Base-by-base conservation (phyloP, 2,329 filamentous ascomycete genomes). In the Aspergillus sp. region DNA sequence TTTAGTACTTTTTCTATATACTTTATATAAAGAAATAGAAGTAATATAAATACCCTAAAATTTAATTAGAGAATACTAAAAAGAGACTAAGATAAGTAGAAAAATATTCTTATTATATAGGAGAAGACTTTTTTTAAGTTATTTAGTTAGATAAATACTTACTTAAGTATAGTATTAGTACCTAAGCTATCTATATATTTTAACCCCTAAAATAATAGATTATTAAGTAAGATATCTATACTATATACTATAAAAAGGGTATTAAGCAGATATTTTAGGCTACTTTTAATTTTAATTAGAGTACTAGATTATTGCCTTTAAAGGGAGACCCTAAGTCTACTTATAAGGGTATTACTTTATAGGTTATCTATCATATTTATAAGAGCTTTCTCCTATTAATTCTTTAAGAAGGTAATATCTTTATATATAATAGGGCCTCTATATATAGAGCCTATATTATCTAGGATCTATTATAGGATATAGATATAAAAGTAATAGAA, bases 261-360 rank as follows among this genome's bases (percentile, higher is more conserved):
- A 27, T 49, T 7, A 51, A 49, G 38, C 39, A 53, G 49, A 53
- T 53, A 27, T 51, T 53, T 43, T 53, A 11, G 51, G 45, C 44
- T 45, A 38, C 43, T 27, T 52, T 52, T 48, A 37, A 19, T 1
- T 37, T 35, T 1, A 29, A 37, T 37, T 4, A 6, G 7, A 10
- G 28, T 6, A 47, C 37, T 12, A 33, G 49, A 7, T 27, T 50
- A 13, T n/a, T n/a, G n/a, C n/a, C n/a, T n/a, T n/a, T n/a, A 39
- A 40, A 46, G 8, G 27, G 44, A 1, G 27, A 48, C 28, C 42
- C 42, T 10, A 19, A 44, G 5, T 35, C 39, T 7, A n/a, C 32
- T 6, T n/a, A 37, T 11, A 19, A 29, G n/a, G 45, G 45, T 4
- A 33, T 50, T 7, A 48, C 33, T 37, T n/a, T 19, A 26, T 39